Base-by-base conservation (phyloP, 129 eudicot species). In the Cynara cardunculus region DNA sequence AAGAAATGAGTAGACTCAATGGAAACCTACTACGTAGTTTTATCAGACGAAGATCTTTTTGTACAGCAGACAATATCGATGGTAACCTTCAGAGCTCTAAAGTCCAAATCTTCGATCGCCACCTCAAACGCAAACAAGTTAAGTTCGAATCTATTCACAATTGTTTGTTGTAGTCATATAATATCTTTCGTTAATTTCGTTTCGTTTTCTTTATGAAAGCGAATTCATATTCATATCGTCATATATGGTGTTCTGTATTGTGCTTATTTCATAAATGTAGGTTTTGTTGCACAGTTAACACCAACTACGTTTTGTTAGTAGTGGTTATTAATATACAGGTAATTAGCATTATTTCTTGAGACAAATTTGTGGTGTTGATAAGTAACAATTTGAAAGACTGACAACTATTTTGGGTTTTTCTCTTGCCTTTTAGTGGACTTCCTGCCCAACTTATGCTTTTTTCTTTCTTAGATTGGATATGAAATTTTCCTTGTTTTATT, bases 91-190 rank as follows among this genome's bases (percentile, higher is more conserved):
- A 77, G 25, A 83, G 82, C 70, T 84, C 93, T 16, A 94, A 80
- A 80, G 78, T 94, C 32, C 90, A 88, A 79, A 91, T 94, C 22
- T 94, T 94, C 41, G 97, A 94, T 79, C 97, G 97, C 35, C 59
- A 88, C 65, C 93, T 94, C 84, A 91, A 91, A 82, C 93, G 93
- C 73, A 88, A 77, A 82, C 97, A 94, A 84, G 97, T 94, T 71
- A 74, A 71, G 44, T 26, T 11, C 31, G 2, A 28, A 11, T 61
- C 44, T 26, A 35, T 32, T 0, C 31, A 12, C 19, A 49, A 7
- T 49, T 56, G 24, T 14, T 16, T 7, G 24, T 56, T 56, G 22
- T 56, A 10, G 11, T 41, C 12, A 41, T 11, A 41, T 10, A 41
- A 16, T 10, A 11, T 41, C 16, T 12, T 41, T 4, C 3, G 11